Evolutionary conservation across 2,329 filamentous ascomycete genomes (phyloP).

Genomic region (Colletotrichum sp.): DNA sequence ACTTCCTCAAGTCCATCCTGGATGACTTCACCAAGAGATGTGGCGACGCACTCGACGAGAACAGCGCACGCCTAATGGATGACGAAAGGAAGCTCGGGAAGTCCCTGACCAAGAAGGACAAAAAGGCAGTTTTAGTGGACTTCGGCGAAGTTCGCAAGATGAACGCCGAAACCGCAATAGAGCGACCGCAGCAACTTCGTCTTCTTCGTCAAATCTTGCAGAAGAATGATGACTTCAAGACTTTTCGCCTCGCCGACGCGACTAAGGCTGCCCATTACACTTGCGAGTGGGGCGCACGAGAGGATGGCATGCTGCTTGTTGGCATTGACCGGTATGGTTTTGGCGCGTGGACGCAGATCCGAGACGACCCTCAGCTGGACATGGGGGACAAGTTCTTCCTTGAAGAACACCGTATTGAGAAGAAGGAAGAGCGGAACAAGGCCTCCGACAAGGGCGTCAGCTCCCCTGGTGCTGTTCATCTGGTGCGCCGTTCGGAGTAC

Average conservation of each 20-base stretch:
- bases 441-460: conserved; percentile 81
- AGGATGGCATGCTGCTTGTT: conserved; percentile 96
- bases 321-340: conserved; percentile 94
- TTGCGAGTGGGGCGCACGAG: conserved; percentile 88
- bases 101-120: conserved; percentile 91
- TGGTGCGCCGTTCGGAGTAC: conserved; percentile 94
- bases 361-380: conserved; percentile 86
- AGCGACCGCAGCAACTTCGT: conserved; percentile 87
- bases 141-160: conserved; percentile 92
- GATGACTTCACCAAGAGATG: conserved; percentile 71
- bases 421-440: conserved; percentile 90
- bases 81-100: conserved; percentile 86
- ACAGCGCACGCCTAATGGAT: conserved; percentile 75
- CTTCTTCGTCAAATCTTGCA: conserved; percentile 78
- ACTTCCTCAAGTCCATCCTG: conserved; percentile 78
- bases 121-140: conserved; percentile 95
- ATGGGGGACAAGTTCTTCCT: conserved; percentile 93
- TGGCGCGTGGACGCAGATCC: conserved; percentile 92
- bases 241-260: conserved; percentile 88
- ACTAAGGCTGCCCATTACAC: conserved; percentile 92
- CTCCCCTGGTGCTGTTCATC: conserved; percentile 94
- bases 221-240: conserved; percentile 72
- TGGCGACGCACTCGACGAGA: conserved; percentile 65
- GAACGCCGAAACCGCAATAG: conserved; percentile 93
- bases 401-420: conserved; percentile 97